phyloP scores from a whole-genome alignment of 164 flowering plant genomes.

The Kingdonia uniflora region DNA sequence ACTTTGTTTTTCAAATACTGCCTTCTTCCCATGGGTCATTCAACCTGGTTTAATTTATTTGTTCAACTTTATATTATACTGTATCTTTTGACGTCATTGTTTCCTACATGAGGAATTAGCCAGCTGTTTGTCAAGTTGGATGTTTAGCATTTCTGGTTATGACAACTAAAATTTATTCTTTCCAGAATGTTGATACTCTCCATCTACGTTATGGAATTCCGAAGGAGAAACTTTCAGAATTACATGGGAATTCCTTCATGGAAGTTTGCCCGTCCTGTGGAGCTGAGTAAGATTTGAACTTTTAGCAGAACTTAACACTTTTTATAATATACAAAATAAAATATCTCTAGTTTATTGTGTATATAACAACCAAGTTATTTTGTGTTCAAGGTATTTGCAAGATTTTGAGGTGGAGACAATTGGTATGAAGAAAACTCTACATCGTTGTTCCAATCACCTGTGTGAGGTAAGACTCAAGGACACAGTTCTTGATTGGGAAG shows the following conservation, averaged over 20 bases:
- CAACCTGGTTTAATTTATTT: too few species aligned
- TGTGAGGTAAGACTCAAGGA: conserved; percentile 80
- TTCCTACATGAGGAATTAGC: too few species aligned
- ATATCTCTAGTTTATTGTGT: neutral
- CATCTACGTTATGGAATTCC: conserved; percentile 98
- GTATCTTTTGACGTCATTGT: too few species aligned
- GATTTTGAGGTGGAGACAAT: conserved; percentile 98
- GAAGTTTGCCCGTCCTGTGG: conserved; percentile 86
- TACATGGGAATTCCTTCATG: conserved; percentile 97
- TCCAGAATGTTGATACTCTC: conserved; percentile 90
- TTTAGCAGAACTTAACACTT: conserved; percentile 3
- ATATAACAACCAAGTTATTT: too few species aligned
- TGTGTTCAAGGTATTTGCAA: conserved; percentile 57
- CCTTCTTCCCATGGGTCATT: too few species aligned
- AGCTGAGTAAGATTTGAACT: conserved; percentile 54
- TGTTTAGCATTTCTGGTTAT: too few species aligned
- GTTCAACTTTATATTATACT: too few species aligned
- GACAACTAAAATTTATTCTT: conserved; percentile 9
- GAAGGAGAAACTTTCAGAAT: conserved; percentile 84
- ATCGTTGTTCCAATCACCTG: conserved; percentile 51
- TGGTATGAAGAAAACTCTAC: conserved; percentile 87
- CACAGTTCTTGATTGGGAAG: conserved; percentile 99
- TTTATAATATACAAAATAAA: too few species aligned
- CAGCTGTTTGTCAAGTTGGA: too few species aligned
- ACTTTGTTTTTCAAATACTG: too few species aligned